These are phyloP conservation scores for Cadophora sp. DNA, from an alignment of 2,329 filamentous ascomycete species.

Conservation along the genomic window DNA sequence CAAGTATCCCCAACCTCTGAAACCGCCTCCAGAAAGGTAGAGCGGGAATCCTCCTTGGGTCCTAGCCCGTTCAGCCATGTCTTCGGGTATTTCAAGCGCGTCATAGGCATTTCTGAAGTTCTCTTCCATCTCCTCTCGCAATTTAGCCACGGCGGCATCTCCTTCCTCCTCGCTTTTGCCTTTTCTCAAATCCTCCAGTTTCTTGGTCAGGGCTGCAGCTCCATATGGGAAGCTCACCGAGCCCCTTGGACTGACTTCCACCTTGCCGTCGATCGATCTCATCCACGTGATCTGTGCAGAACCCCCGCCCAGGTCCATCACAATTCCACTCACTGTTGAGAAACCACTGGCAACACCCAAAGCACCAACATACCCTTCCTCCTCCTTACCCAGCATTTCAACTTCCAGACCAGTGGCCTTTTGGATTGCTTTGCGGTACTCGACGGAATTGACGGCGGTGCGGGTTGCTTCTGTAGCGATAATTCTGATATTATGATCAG, in stretches of 20 bases:
- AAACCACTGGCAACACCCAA: constrained; percentile 72
- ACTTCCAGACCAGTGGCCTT: constrained; percentile 65
- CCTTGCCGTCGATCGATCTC: constrained; percentile 54
- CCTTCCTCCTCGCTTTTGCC: constrained; percentile 50
- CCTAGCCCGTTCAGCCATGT: constrained; percentile 53
- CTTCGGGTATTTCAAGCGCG: constrained; percentile 59
- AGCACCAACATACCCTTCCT: constrained; percentile 70
- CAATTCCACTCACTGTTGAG: constrained; percentile 64
- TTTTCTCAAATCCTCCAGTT: constrained; percentile 54
- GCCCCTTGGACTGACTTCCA: constrained; percentile 59
- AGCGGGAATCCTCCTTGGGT: constrained; percentile 60
- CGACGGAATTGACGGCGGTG: constrained; percentile 63
- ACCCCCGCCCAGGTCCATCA: constrained; percentile 76
- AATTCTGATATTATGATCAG: constrained; percentile 58
- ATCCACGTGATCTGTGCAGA: constrained; percentile 76
- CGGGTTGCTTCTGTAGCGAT: constrained; percentile 73
- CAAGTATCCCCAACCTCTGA: constrained; percentile 75
- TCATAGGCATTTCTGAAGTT: constrained; percentile 60
- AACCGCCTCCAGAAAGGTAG: constrained; percentile 74
- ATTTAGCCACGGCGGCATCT: constrained; percentile 52
- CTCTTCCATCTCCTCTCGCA: constrained; percentile 57
- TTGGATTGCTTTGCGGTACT: constrained; percentile 60
- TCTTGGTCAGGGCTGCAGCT: constrained; percentile 68
- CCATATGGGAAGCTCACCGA: constrained; percentile 74
- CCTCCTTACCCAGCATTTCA: constrained; percentile 66